A percentile compares a stretch with the other conserved stretches of the same genome.
Conservation (phyloP, 805 yeast species). For the Danielozyma ontarioensis region DNA sequence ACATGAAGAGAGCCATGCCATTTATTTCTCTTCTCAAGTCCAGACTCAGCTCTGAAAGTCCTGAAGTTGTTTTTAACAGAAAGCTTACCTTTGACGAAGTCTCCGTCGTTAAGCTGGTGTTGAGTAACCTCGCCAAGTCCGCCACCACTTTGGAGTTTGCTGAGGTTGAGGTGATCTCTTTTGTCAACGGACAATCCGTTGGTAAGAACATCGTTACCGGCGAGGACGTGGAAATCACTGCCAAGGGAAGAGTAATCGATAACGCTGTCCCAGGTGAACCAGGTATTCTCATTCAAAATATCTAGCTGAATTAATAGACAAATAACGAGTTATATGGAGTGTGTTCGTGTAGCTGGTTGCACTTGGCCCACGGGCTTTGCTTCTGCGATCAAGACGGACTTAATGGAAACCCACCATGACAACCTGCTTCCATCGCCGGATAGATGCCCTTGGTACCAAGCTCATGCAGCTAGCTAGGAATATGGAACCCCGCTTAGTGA, state of each 20-base stretch:
- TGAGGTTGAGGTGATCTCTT: slow-evolving; percentile 55
- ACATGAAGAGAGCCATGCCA: slow-evolving; percentile 98
- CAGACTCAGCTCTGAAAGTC: slow-evolving; percentile 63
- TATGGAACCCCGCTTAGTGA: no score
- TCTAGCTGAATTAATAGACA: slow-evolving; percentile 22
- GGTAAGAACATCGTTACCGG: slow-evolving; percentile 70
- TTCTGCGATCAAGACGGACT: no score
- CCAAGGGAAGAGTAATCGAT: slow-evolving; percentile 66
- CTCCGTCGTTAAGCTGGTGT: slow-evolving; percentile 53
- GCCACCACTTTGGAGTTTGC: slow-evolving; percentile 52
- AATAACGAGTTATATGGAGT: no score
- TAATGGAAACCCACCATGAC: no score
- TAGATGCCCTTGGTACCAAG: no score
- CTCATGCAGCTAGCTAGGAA: no score
- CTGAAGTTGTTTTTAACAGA: slow-evolving; percentile 83
- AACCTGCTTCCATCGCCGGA: no score
- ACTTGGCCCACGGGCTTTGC: no score
- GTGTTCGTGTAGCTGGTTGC: no score
- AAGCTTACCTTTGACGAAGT: slow-evolving; percentile 79
- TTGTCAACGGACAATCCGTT: slow-evolving; percentile 54
- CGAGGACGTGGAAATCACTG: slow-evolving; percentile 60
- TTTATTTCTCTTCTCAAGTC: slow-evolving; percentile 83
- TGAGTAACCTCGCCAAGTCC: slow-evolving; percentile 55
- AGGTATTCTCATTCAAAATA: slow-evolving; percentile 71
- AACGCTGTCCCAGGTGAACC: slow-evolving; percentile 92